Evolutionary conservation across 1,284 basidiomycete genomes (phyloP), one percentile per base, ranked within the genome.

Genomic region (Tilletia indica): DNA sequence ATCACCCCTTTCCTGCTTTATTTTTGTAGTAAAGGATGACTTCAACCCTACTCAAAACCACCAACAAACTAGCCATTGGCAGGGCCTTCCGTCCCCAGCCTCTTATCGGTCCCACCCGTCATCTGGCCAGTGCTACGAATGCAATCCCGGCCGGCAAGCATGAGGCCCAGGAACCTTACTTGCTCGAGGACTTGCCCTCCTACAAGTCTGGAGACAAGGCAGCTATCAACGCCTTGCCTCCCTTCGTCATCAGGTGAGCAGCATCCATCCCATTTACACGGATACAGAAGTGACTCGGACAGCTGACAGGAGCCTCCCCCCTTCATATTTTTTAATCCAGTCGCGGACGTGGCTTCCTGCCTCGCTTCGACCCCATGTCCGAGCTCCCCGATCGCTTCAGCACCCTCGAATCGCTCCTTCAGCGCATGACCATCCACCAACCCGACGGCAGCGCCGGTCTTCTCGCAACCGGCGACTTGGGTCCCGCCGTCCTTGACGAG

Each of bases 351-450:
- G 79, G 79, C 19, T 80, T 80, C 71, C 72, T 80, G 0, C 79
- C 79, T 12, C 75, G 77, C 34, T 42, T 75, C 42, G 81, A 82
- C 47, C 81, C 81, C 4, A 56, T 82, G 31, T 72, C 64, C 66
- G 45, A 73, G 14, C 72, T 83, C 4, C 81, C 81, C 4, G 9
- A 54, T 3, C 66, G 69, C 4, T 83, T 82, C 58, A 68, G 68
- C n/a, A 68, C 67, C 5, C 73, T 83, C 42, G 73, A 73, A 8
- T 76, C 75, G 5, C 75, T 83, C 14, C 76, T 83, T 4, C 71
- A 81, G 49, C 71, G 80, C 38, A 83, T 83, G 81, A 83, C 81
- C 14, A 80, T 83, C 69, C 71, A 71, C 31, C 81, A 83, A 68
- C 77, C 78, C 45, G 70, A 83, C 21, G 75, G 78, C 4, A 69